phyloP scores from a whole-genome alignment of 2,329 filamentous ascomycete genomes.

The Ceratocystis alfenasii region DNA sequence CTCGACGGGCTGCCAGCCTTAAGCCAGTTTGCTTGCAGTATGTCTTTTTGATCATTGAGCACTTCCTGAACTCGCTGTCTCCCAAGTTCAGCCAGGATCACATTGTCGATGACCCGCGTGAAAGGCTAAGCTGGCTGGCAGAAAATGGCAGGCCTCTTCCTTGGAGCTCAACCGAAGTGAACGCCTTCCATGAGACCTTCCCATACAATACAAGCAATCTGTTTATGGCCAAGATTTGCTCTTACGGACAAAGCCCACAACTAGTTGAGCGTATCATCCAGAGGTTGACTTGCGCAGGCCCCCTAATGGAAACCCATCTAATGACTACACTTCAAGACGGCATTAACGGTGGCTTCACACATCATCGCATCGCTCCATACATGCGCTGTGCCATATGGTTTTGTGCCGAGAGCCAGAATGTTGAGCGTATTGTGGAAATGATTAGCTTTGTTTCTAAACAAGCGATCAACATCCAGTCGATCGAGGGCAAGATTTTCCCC shows the following conservation, averaged over 20 bases:
- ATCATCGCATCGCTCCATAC: constrained; percentile 41
- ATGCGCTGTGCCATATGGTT: constrained; percentile 47
- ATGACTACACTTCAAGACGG: constrained; percentile 41
- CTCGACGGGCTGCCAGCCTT: constrained; percentile 34
- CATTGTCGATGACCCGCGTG: constrained; percentile 32
- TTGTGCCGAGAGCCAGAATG: constrained; percentile 33
- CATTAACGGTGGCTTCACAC: constrained; percentile 40
- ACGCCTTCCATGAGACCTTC: constrained; percentile 36
- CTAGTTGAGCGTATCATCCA: constrained; percentile 46
- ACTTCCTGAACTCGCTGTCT: constrained; percentile 36
- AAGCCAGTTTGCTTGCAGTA: constrained; percentile 5
- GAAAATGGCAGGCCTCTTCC: constrained; percentile 31
- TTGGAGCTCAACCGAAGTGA: constrained; percentile 38
- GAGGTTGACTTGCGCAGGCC: constrained; percentile 43
- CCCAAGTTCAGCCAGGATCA: constrained; percentile 29
- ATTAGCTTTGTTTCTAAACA: constrained; percentile 36
- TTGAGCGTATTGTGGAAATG: constrained; percentile 31
- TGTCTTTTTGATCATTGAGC: constrained; percentile 25
- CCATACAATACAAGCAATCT: constrained; percentile 34
- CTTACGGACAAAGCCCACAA: constrained; percentile 44
- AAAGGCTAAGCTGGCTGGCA: constrained; percentile 31
- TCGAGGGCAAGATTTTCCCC: constrained; percentile 40
- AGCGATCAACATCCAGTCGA: constrained; percentile 35
- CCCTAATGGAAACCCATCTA: constrained; percentile 41
- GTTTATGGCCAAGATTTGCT: constrained; percentile 56